Base-by-base conservation (phyloP, 2,329 filamentous ascomycete species). In the Amauroascus niger region DNA sequence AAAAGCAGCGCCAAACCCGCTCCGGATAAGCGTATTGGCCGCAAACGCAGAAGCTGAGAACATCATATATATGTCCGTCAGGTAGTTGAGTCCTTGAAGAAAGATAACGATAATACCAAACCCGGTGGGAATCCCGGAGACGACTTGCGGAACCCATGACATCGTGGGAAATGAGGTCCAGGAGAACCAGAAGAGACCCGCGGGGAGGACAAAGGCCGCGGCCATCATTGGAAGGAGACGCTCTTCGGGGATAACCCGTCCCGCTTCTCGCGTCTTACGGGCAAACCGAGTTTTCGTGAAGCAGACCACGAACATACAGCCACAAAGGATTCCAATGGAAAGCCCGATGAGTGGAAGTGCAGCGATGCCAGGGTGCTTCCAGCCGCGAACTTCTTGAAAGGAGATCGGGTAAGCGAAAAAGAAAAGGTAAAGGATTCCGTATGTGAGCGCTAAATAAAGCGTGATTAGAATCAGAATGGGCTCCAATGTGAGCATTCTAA, bases 21-120 rank as follows among this genome's bases (percentile, higher is more conserved):
- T 88, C 50, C 90, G 79, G 54, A 86, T 79, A 66, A 93, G 87
- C 43, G 84, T 85, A 63, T 95, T 93, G 40, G 88, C 88, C 9
- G 89, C 88, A 67, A 95, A 76, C 2, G 88, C 88, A 54, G 71
- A 74, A 16, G 73, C 73, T n/a, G 73, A 71, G 60, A 72, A 74
- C 14, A 70, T 63, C 6, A 72, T 71, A 63, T 74, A 75, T 8
- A 71, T 73, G 63, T 84, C 80, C 8, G 91, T 87, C 58, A 94
- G 64, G 54, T 73, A 74, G 57, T 67, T 71, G 30, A 72, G 63
- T n/a, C 67, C 67, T 54, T 70, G 67, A 61, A 71, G 63, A 70
- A 71, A 76, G 50, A 65, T 71, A 35, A 77, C 67, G 48, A 71
- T 60, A 52, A 71, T 67, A 2, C 69, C 69, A 56, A 71, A 69